These are phyloP conservation scores for Hyaloscypha bicolor DNA, from an alignment of 495 filamentous ascomycete genomes.

Conservation along the genomic window DNA sequence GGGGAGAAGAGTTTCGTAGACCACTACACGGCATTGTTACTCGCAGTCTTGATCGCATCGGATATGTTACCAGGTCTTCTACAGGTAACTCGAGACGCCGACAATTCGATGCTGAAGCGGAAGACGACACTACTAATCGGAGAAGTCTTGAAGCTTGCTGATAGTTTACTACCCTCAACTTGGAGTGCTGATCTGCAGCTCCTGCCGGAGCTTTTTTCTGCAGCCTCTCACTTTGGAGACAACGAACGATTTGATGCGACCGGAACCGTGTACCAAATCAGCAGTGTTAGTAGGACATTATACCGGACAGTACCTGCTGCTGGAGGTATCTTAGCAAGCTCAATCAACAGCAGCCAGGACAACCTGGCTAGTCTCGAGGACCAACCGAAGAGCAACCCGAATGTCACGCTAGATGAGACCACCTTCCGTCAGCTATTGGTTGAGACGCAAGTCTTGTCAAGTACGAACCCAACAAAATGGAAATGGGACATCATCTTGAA, in stretches of 20 bases:
- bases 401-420: constrained; percentile 79
- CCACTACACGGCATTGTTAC: constrained; percentile 88
- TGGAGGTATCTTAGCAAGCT: constrained; percentile 40
- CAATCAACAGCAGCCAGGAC: constrained; percentile 42
- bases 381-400: constrained; percentile 69
- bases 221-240: constrained; percentile 68
- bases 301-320: constrained; percentile 69
- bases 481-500: constrained; percentile 91
- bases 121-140: constrained; percentile 90
- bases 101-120: constrained; percentile 74
- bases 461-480: constrained; percentile 90
- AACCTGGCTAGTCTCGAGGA: constrained; percentile 50
- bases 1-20: constrained; percentile 82
- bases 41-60: constrained; percentile 82
- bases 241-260: constrained; percentile 79
- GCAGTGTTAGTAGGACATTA: constrained; percentile 92
- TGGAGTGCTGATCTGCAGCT: constrained; percentile 83
- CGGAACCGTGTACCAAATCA: constrained; percentile 92
- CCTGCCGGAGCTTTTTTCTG: constrained; percentile 76
- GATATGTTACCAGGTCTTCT: constrained; percentile 80
- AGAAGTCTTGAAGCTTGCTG: constrained; percentile 86
- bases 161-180: constrained; percentile 75
- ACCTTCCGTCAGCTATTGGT: constrained; percentile 83
- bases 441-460: constrained; percentile 83
- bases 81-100: constrained; percentile 67